Conservation (phyloP, 257 asterid genomes). For the Primulina eburnea region DNA sequence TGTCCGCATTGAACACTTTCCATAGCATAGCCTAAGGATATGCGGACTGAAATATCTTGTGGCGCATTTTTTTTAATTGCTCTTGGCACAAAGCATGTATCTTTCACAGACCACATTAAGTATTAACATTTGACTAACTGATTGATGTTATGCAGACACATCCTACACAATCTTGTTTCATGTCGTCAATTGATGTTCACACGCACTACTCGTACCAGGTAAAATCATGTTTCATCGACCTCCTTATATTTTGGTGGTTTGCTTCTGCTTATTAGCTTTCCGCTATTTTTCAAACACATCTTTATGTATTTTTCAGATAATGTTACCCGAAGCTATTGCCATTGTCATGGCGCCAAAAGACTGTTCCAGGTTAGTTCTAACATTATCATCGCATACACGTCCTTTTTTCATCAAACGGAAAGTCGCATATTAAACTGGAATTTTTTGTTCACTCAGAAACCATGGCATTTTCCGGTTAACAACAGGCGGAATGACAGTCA, state of each 20-base stretch:
- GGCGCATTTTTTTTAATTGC: neutral
- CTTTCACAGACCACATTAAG: slow-evolving; percentile 10
- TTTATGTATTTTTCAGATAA: slow-evolving; percentile 51
- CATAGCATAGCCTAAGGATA: neutral
- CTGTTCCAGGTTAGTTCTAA: slow-evolving; percentile 51
- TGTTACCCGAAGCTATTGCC: slow-evolving; percentile 95
- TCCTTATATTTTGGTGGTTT: slow-evolving; percentile 2
- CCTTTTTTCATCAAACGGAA: neutral
- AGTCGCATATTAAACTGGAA: slow-evolving; percentile 7
- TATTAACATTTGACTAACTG: slow-evolving; percentile 23
- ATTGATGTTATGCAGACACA: slow-evolving; percentile 74
- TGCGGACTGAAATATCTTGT: slow-evolving; percentile 4
- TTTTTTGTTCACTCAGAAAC: slow-evolving; percentile 39
- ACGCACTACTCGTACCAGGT: slow-evolving; percentile 98
- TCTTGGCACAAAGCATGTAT: neutral
- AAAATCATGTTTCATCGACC: slow-evolving; percentile 17
- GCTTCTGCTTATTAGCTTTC: slow-evolving; percentile 3
- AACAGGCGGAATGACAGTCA: slow-evolving; percentile 88
- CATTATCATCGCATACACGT: neutral
- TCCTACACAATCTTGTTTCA: slow-evolving; percentile 97
- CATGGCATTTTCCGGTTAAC: slow-evolving; percentile 92
- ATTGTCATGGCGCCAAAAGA: slow-evolving; percentile 98
- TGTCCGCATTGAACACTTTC: neutral
- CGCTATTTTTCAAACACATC: slow-evolving; percentile 2
- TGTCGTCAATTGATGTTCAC: slow-evolving; percentile 97